phyloP scores from a whole-genome alignment of 768 basidiomycete genomes.

The Collybiopsis luxurians region DNA sequence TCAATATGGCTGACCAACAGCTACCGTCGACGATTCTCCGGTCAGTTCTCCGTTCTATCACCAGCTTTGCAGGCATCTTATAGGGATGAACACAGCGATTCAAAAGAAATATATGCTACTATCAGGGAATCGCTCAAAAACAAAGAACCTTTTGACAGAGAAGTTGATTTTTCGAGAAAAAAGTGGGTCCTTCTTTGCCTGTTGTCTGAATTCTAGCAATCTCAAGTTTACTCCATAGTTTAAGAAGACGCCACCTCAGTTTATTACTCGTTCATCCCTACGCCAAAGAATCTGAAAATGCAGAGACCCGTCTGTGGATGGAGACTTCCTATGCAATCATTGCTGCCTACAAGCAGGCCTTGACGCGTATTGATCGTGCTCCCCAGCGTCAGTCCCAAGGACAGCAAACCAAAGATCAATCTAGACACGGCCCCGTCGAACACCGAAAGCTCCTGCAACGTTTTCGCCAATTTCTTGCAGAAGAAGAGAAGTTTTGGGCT shows the following conservation, averaged over 20 bases:
- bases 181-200: slow-evolving; percentile 51
- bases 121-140: slow-evolving; percentile 75
- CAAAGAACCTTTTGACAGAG: slow-evolving; percentile 78
- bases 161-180: slow-evolving; percentile 84
- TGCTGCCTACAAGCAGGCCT: slow-evolving; percentile 73
- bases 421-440: slow-evolving; percentile 67
- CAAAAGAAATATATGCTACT: slow-evolving; percentile 68
- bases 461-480: slow-evolving; percentile 85
- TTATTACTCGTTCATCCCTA: slow-evolving; percentile 68
- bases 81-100: slow-evolving; percentile 58
- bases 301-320: slow-evolving; percentile 88
- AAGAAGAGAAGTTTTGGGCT: slow-evolving; percentile 92
- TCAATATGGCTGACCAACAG: slow-evolving; percentile 3
- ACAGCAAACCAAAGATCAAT: slow-evolving; percentile 29
- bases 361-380: slow-evolving; percentile 62
- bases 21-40: slow-evolving; percentile 1
- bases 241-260: slow-evolving; percentile 67
- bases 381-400: slow-evolving; percentile 40
- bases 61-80: slow-evolving; percentile 11
- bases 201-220: neutral
- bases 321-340: slow-evolving; percentile 89
- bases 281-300: slow-evolving; percentile 72
- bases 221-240: slow-evolving; percentile 33
- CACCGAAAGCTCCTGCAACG: slow-evolving; percentile 82
- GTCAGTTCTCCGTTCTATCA: slow-evolving; percentile 10